phyloP scores from a whole-genome alignment of 2,329 filamentous ascomycete species.

The Alternaria sp. region DNA sequence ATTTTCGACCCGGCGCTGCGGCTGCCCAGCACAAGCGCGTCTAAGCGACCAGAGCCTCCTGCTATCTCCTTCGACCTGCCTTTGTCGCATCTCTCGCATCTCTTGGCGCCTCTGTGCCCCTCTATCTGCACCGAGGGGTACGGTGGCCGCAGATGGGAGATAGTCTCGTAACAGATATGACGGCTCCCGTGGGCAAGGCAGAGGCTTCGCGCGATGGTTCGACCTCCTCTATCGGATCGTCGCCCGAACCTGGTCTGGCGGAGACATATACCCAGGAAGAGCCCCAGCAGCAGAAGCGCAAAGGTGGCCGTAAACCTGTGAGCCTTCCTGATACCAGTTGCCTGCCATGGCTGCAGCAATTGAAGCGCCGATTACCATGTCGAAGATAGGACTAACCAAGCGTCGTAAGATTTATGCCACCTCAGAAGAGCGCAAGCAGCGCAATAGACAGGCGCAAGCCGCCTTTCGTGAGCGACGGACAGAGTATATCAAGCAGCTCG shows the following conservation, averaged over 20 bases:
- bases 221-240: constrained; percentile 59
- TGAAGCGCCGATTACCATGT: constrained; percentile 40
- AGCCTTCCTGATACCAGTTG: constrained; percentile 50
- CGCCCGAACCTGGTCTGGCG: constrained; percentile 56
- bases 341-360: constrained; percentile 33
- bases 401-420: constrained; percentile 89
- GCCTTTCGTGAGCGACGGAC: constrained; percentile 96
- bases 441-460: constrained; percentile 95
- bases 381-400: constrained; percentile 51
- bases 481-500: constrained; percentile 99
- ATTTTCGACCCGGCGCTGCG: constrained; percentile 45
- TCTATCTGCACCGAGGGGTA: constrained; percentile 53
- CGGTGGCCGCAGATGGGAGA: constrained; percentile 60
- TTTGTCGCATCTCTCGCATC: constrained; percentile 45
- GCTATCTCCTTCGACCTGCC: constrained; percentile 26
- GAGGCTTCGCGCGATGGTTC: constrained; percentile 56
- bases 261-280: constrained; percentile 55
- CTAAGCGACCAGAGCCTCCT: constrained; percentile 48
- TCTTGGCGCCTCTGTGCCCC: constrained; percentile 49
- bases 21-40: constrained; percentile 46
- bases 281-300: constrained; percentile 78
- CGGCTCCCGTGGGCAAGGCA: constrained; percentile 55
- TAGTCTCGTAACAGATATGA: constrained; percentile 56
- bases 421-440: constrained; percentile 96
- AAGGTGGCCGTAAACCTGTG: constrained; percentile 97